A percentile compares a stretch with the other conserved stretches of the same genome.
Evolutionary conservation across 208 protist species (phyloP).

Genomic region (Trypanosoma theileri): DNA sequence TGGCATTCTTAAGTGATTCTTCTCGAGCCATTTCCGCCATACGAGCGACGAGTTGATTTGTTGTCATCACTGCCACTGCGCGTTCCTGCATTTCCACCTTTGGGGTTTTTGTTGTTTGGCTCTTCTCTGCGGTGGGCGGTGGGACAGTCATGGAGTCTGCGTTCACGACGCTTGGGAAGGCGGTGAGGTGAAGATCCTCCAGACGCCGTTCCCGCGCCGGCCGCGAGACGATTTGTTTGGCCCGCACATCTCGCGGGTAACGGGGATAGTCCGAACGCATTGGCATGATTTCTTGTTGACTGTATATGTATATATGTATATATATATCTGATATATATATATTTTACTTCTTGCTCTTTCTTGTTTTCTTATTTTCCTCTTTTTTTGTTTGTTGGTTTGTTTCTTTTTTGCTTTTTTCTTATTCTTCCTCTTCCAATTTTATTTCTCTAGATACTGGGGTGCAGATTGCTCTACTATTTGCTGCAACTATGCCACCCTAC

Average conservation of each 20-base stretch:
- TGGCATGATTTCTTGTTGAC: background rate
- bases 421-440: no score
- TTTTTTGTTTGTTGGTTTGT: no score
- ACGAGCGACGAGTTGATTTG: slow-evolving; percentile 50
- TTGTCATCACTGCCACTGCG: slow-evolving; percentile 48
- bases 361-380: no score
- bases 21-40: slow-evolving; percentile 45
- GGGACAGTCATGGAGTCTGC: slow-evolving; percentile 12
- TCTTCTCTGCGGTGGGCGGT: background rate
- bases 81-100: slow-evolving; percentile 14
- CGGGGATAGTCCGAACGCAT: slow-evolving; percentile 25
- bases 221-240: slow-evolving; percentile 21
- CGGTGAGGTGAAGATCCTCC: slow-evolving; percentile 76
- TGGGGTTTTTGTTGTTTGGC: slow-evolving; percentile 41
- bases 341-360: no score
- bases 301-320: background rate
- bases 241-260: slow-evolving; percentile 23
- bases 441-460: no score
- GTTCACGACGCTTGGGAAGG: slow-evolving; percentile 67
- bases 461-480: no score
- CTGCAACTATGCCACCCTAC: no score
- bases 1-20: slow-evolving; percentile 24
- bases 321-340: no score
- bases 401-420: no score
- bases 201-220: slow-evolving; percentile 29